Percentiles rank a stretch among this genome's conserved stretches.
Conservation (phyloP, 768 basidiomycete genomes). For the Pholiota molesta region DNA sequence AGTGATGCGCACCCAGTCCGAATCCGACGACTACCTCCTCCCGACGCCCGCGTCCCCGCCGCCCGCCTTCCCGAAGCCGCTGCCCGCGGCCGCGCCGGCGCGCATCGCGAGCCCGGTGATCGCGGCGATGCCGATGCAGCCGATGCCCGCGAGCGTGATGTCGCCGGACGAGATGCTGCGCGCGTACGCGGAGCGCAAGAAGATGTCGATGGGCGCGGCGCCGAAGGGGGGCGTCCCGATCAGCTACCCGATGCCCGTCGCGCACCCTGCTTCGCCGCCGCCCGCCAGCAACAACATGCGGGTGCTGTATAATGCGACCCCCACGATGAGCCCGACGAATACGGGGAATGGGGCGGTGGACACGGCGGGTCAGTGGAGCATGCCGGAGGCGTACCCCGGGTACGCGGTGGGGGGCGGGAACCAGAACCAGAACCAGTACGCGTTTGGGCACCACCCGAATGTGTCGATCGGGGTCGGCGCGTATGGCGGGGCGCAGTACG, state of each 20-base stretch:
- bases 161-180: conserved; percentile 78
- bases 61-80: neutral
- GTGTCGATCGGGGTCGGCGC: conserved; percentile 23
- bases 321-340: neutral
- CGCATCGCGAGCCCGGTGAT: conserved; percentile 32
- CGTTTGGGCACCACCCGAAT: conserved; percentile 26
- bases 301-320: conserved; percentile 25
- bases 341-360: too few relatives aligned
- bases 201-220: conserved; percentile 13
- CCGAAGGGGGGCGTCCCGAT: conserved; percentile 17
- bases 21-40: conserved; percentile 47
- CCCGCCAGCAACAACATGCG: conserved; percentile 11
- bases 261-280: neutral
- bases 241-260: conserved; percentile 28
- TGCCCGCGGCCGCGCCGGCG: neutral
- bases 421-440: conserved; percentile 6
- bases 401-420: neutral
- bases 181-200: conserved; percentile 45
- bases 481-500: conserved; percentile 32
- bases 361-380: neutral
- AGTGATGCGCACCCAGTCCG: conserved; percentile 67
- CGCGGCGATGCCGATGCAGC: conserved; percentile 34
- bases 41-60: conserved; percentile 28
- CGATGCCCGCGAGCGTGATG: conserved; percentile 42
- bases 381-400: conserved; percentile 8